Evolutionary conservation across 2,329 filamentous ascomycete species (phyloP), one percentile per base, ranked within the genome.

Genomic region (Pseudocercospora pini-densiflorae): DNA sequence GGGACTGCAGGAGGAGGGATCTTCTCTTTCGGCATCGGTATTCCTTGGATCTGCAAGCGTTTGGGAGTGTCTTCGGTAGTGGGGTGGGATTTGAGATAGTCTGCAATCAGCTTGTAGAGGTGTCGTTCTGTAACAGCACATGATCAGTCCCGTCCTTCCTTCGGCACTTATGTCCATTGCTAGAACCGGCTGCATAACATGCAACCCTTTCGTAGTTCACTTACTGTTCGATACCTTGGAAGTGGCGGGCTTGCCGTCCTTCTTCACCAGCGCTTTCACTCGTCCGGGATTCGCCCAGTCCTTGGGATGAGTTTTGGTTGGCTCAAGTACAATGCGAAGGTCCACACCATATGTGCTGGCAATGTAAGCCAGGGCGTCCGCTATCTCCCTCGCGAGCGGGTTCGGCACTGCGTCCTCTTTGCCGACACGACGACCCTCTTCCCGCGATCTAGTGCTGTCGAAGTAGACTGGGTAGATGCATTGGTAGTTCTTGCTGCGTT

Each of bases 401-500:
- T 94, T 96, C 64, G 84, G 78, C 5, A 97, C 92, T 0, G 93
- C 94, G 6, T 92, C 85, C 59, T 87, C 82, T 61, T 85, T 81
- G 59, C 88, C 82, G 8, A 98, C 94, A 73, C 94, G 90, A 16
- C 95, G 88, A 43, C 95, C 95, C 75, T 96, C 86, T 65, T 90
- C 88, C 64, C 94, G 89, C 49, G 88, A 87, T 59, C 92, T 88
- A 24, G 84, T 83, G 70, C 86, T 86, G 84, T 97, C 94, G 76
- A 99, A 99, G 86, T 99, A 99, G 66, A 98, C 83, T 0, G 95
- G 94, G 82, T 99, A 99, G 27, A 99, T 85, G 80, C 92, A 94
- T 79, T 95, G 91, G 83, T 89, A 97, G 80, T 88, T 83, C 76
- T 90, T 92, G 79, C 92, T 84, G 66, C 83, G 83, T 68, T 88